These are phyloP conservation scores for Agrocybe pediades DNA, from an alignment of 768 basidiomycete species.

Conservation along the genomic window DNA sequence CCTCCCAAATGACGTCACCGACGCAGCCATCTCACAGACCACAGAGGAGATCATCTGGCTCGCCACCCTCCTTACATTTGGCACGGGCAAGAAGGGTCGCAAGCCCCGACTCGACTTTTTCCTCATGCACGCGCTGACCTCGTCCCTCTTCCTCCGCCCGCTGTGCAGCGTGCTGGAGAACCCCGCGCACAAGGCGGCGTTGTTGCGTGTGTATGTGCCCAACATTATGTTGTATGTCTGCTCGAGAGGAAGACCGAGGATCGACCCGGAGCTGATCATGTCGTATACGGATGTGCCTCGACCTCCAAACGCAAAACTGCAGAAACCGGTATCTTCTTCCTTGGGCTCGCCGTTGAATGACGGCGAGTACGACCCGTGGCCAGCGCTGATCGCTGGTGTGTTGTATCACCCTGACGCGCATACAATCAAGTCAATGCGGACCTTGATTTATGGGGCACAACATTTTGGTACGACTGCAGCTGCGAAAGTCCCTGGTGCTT, in stretches of 20 bases:
- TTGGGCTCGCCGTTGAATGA: slow-evolving; percentile 36
- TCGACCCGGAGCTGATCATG: slow-evolving; percentile 50
- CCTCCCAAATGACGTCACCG: slow-evolving; percentile 30
- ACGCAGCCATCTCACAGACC: slow-evolving; percentile 38
- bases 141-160: slow-evolving; percentile 50
- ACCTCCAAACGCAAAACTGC: slow-evolving; percentile 28
- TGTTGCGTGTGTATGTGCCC: slow-evolving; percentile 47
- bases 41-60: slow-evolving; percentile 54
- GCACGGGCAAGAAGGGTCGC: slow-evolving; percentile 44
- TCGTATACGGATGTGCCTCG: slow-evolving; percentile 41
- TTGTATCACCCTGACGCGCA: slow-evolving; percentile 56
- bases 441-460: slow-evolving; percentile 47
- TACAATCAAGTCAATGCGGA: slow-evolving; percentile 49
- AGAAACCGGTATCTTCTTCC: slow-evolving; percentile 19
- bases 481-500: slow-evolving; percentile 44
- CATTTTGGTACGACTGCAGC: slow-evolving; percentile 44
- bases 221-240: slow-evolving; percentile 32
- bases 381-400: slow-evolving; percentile 43
- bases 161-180: slow-evolving; percentile 34
- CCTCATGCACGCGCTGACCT: slow-evolving; percentile 60
- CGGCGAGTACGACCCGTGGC: slow-evolving; percentile 53
- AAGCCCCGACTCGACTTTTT: slow-evolving; percentile 58
- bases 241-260: slow-evolving; percentile 52
- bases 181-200: slow-evolving; percentile 38
- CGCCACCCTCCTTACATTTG: slow-evolving; percentile 48